Base-by-base conservation (phyloP, 2,329 filamentous ascomycete species). In the Orbilia quercus region DNA sequence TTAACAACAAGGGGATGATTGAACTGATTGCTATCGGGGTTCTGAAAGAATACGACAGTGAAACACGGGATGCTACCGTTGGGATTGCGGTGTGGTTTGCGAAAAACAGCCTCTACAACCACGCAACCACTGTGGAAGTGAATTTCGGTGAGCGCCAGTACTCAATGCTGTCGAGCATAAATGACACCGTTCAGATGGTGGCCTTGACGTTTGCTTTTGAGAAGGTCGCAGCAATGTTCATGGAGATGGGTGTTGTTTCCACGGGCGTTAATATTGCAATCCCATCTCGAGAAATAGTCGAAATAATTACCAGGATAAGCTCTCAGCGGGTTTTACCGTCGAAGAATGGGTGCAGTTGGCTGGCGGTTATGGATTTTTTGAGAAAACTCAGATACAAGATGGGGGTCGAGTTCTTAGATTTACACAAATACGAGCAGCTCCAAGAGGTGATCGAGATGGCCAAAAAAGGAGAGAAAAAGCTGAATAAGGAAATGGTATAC, bases 171-270 rank as follows among this genome's bases (percentile, higher is more conserved):
- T 25, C 36, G 6, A 23, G 36, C 2, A 48, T 54, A 7, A 44
- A 72, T 18, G 67, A 72, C 22, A 54, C 51, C 6, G 53, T 72
- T 1, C 67, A 72, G n/a, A 59, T 72, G 67, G 59, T 72, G 1
- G 67, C 67, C 2, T 50, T 72, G 25, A 72, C 59, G 2, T 72
- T 64, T 34, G 67, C 59, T 11, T 12, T 72, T 7, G 67, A 72
- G 23, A 72, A 72, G 18, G 25, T 64, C 18, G 51, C 58, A 11
- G 44, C 59, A 6, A 58, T 72, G 53, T 72, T 72, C 50, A 16
- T 50, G 4, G 48, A 72, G 28, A 64, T 54, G 53, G 67, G 59
- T 5, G 67, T 72, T 6, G 47, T 65, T 12, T 14, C 51, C 3
- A 60, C 67, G 1, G 67, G 67, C 2, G 40, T 72, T n/a, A 72